Conservation (phyloP, 106 monocot species). For the Dioscorea dumetorum region DNA sequence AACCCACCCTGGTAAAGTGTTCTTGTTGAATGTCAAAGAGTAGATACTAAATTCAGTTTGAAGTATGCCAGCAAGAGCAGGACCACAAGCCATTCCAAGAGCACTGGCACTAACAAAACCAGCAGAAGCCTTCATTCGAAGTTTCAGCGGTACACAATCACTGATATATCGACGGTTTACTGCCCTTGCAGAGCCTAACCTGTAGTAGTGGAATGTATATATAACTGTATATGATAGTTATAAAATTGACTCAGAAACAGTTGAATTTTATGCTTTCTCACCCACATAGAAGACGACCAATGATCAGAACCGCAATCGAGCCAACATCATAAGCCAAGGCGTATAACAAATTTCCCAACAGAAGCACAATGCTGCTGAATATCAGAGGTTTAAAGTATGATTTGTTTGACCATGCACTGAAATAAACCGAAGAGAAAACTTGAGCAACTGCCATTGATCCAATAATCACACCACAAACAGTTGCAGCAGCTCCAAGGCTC, state of each 20-base stretch:
- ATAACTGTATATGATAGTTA: too few relatives aligned
- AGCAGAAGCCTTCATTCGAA: constrained; percentile 42
- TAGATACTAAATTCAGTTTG: constrained; percentile 29
- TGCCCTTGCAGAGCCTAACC: constrained; percentile 49
- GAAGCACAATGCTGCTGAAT: constrained; percentile 60
- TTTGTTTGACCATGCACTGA: constrained; percentile 76
- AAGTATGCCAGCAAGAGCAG: constrained; percentile 38
- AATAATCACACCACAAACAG: constrained; percentile 65
- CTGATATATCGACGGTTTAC: constrained; percentile 44
- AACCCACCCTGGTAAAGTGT: constrained; percentile 41
- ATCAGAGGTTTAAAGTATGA: constrained; percentile 63
- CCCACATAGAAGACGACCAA: constrained; percentile 67
- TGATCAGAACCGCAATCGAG: constrained; percentile 41
- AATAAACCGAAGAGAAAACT: constrained; percentile 59
- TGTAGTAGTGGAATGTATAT: neutral
- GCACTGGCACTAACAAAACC: constrained; percentile 52
- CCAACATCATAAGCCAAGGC: constrained; percentile 57
- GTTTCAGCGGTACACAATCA: constrained; percentile 40
- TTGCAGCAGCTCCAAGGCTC: constrained; percentile 66
- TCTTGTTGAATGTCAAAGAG: constrained; percentile 28
- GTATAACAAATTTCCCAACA: constrained; percentile 55
- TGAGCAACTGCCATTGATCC: constrained; percentile 79
- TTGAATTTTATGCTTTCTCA: constrained; percentile 5
- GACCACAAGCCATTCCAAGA: constrained; percentile 51
- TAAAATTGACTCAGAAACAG: too few relatives aligned